Conservation (phyloP, 768 basidiomycete species). For the Nidularia pulvinata region DNA sequence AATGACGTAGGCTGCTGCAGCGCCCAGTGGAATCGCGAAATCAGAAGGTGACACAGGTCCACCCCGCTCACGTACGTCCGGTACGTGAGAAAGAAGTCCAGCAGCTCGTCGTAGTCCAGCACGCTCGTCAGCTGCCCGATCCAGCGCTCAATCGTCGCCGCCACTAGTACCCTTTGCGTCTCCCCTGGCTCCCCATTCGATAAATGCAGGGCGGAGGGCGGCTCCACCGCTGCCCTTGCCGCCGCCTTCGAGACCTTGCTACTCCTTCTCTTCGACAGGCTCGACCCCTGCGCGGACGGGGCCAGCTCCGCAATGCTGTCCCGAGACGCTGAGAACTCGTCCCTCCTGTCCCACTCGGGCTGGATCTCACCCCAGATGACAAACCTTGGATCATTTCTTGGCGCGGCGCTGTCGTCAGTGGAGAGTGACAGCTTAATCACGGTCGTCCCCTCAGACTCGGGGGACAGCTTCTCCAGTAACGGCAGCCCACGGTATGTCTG, state of each 20-base stretch:
- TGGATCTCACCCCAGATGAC: conserved; percentile 82
- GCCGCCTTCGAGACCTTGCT: conserved; percentile 29
- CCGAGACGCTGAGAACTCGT: conserved; percentile 28
- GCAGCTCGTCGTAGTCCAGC: conserved; percentile 82
- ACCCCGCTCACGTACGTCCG: conserved; percentile 80
- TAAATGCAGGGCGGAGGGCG: conserved; percentile 13
- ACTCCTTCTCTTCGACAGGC: conserved; percentile 29
- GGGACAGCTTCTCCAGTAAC: conserved; percentile 62
- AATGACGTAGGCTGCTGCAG: conserved; percentile 45
- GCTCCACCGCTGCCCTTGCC: conserved; percentile 19
- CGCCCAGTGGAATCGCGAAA: conserved; percentile 91
- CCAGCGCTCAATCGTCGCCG: conserved; percentile 93
- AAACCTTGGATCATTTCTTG: conserved; percentile 87
- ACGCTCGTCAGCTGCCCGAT: conserved; percentile 89
- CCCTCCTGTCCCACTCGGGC: conserved; percentile 23
- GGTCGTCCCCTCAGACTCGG: conserved; percentile 55
- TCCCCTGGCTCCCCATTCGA: not conserved
- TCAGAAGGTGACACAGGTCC: conserved; percentile 81
- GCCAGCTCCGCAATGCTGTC: conserved; percentile 28
- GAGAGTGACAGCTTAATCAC: conserved; percentile 75
- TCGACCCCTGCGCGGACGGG: conserved; percentile 24
- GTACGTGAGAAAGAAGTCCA: conserved; percentile 93
- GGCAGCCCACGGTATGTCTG: conserved; percentile 82
- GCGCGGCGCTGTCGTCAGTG: conserved; percentile 66
- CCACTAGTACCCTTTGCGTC: conserved; percentile 58